Base-by-base conservation (phyloP, 129 eudicot genomes). In the Mikania micrantha region DNA sequence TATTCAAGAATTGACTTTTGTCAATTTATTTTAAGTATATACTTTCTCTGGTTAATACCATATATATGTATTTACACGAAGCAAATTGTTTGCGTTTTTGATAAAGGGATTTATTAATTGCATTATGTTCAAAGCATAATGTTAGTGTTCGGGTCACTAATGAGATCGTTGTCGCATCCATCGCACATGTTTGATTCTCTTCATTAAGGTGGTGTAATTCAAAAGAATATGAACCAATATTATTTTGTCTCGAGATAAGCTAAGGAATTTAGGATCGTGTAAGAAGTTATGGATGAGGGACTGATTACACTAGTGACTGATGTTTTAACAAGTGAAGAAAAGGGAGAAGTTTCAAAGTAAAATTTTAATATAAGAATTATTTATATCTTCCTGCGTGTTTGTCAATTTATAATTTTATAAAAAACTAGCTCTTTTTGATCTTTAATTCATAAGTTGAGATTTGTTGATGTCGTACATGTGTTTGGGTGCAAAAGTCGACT, bases 191-290 rank as follows among this genome's bases (percentile, higher is more conserved):
- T n/a, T n/a, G n/a, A n/a, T n/a, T n/a, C n/a, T n/a, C n/a, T n/a
- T n/a, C n/a, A n/a, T n/a, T n/a, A n/a, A n/a, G n/a, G n/a, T n/a
- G 88, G 83, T 31, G 61, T 74, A 20, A 74, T 90, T 72, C 84
- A 90, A 74, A 87, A 81, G 78, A 76, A 87, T 56, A 90, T 90
- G 97, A 95, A 90, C 38, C 83, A 95, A 66, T 95, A 90, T 64
- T 74, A 87, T 80, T 90, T 90, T 73, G 87, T 87, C 10, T 84
- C 97, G 48, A 70, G 81, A 77, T 92, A 90, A 67, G 92, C 97
- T 22, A 90, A 87, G 64, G 97, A 87, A 75, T 87, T 90, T 79
- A 95, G 97, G 41, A 82, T 90, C 34, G 87, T 90, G 42, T 95
- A 90, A 52, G 97, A 87, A 76, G 95, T 90, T 29, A 83, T 87